Conservation (phyloP, 352 stramenopile species). For the Globisporangium echinulatum region DNA sequence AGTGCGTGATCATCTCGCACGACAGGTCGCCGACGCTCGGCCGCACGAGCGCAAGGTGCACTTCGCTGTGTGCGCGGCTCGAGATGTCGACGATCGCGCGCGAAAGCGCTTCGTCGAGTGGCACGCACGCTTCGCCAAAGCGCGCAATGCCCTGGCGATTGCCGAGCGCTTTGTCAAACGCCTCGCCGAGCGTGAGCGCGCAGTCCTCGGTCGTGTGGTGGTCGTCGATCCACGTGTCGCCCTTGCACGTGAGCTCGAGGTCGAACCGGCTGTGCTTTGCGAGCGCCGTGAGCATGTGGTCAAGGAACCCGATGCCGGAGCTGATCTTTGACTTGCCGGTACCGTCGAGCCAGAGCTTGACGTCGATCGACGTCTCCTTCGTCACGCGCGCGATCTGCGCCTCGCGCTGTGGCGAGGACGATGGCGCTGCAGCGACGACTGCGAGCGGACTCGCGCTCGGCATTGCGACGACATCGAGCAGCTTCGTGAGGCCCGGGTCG, state of each 20-base stretch:
- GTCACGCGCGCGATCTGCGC: conserved; percentile 75
- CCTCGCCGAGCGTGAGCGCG: conserved; percentile 90
- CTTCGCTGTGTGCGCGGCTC: conserved; percentile 88
- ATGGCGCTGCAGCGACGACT: not conserved
- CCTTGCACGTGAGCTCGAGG: conserved; percentile 84
- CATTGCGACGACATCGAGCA: conserved; percentile 72
- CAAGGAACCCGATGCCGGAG: conserved; percentile 90
- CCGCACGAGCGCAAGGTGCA: conserved; percentile 82
- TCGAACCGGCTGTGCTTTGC: conserved; percentile 90
- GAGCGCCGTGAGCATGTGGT: conserved; percentile 89
- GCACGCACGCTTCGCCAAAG: conserved; percentile 84
- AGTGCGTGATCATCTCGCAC: conserved; percentile 95
- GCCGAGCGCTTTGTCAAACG: conserved; percentile 89
- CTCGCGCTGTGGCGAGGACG: conserved; percentile 14
- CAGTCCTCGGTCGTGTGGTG: conserved; percentile 96
- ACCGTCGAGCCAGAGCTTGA: conserved; percentile 84
- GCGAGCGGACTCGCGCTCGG: not conserved
- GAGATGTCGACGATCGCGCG: conserved; percentile 93
- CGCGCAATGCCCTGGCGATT: conserved; percentile 84
- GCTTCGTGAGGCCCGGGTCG: conserved; percentile 63
- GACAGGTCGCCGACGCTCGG: conserved; percentile 85
- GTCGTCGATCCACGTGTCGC: conserved; percentile 95
- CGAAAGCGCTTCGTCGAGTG: conserved; percentile 87
- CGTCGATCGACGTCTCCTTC: conserved; percentile 93
- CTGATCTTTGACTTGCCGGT: conserved; percentile 79